Conservation (phyloP, 129 eudicot genomes). For the Ambrosia trifida region DNA sequence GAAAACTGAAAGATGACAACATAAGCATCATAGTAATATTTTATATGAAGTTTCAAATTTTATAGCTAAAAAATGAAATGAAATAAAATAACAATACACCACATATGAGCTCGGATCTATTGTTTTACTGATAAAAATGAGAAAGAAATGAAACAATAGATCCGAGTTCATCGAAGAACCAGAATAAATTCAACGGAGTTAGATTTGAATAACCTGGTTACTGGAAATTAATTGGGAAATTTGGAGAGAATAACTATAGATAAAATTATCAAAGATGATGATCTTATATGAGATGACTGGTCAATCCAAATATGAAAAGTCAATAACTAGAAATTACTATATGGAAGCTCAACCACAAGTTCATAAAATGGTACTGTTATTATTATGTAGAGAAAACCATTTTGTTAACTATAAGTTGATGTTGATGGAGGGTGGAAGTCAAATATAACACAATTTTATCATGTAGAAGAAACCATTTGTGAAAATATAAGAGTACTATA, state of each 20-base stretch:
- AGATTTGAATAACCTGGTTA: neutral
- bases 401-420: neutral
- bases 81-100: neutral
- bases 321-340: neutral
- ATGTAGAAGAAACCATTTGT: no score
- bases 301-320: neutral
- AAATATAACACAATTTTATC: no score
- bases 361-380: neutral
- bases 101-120: neutral
- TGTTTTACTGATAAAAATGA: neutral
- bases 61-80: neutral
- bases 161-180: neutral
- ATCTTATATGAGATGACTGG: neutral
- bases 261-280: neutral
- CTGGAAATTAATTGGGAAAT: neutral
- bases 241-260: neutral
- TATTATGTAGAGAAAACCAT: no score
- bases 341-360: neutral
- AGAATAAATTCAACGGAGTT: neutral
- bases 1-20: neutral
- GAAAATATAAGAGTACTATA: no score
- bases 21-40: no score
- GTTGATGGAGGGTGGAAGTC: no score
- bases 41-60: neutral
- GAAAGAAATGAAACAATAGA: neutral